Evolutionary conservation across 192 early-diverging fungal genomes (phyloP), one percentile per base, ranked within the genome.

Genomic region (Endogone sp.): DNA sequence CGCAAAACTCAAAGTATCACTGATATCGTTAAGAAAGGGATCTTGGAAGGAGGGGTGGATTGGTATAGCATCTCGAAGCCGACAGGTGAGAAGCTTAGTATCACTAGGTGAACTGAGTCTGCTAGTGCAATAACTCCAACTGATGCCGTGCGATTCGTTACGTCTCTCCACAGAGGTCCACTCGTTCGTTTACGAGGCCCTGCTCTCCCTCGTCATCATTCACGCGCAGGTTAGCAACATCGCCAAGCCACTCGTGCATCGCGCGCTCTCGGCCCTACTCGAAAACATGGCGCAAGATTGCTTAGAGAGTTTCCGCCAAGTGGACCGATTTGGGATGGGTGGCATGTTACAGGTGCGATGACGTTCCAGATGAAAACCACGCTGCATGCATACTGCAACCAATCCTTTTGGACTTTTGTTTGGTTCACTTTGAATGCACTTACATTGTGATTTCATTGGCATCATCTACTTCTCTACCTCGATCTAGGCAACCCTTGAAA

Each of bases 221-320:
- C 97, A 99, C 70, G 89, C 97, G 0, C 87, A 94, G 78, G 89
- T 99, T 60, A 94, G 84, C 58, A 92, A 91, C 71, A 84, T 95
- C 23, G 91, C 91, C 25, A 87, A 91, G 63, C 86, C 85, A 23
- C 80, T 99, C 21, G 85, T 97, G 9, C 82, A 84, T 71, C 84
- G 91, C 4, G 87, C 94, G 3, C 73, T 99, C 56, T 88, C 90
- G 25, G 85, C 84, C 29, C 78, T 97, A 44, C 70, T 94, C 9
- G 82, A 82, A 24, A 81, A 80, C 56, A 85, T 99, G 76, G 89
- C 89, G 4, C 87, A 90, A 63, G 91, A 95, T 68, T 81, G 97
- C 71, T 80, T 98, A 22, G 85, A 88, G 56, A 81, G 85, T 65
- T 93, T 95, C 64, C 85, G 92, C 29, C 71, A 85, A 56, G 85